Conservation (phyloP, 768 basidiomycete genomes). For the Boletus edulis region DNA sequence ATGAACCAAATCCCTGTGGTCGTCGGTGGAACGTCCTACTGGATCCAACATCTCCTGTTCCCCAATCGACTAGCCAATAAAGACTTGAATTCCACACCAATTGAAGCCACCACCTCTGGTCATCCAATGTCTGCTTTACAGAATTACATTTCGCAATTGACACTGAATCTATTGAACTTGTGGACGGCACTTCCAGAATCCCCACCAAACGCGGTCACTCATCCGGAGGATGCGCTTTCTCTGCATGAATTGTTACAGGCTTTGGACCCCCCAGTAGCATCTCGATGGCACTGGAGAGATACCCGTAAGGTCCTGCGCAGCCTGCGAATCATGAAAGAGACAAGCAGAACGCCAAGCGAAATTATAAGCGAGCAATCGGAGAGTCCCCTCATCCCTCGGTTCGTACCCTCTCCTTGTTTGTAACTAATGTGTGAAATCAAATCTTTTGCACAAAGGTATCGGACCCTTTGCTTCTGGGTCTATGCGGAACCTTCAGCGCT, state of each 20-base stretch:
- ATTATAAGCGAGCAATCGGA: slow-evolving; percentile 63
- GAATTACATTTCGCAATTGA: slow-evolving; percentile 43
- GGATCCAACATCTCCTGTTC: slow-evolving; percentile 95
- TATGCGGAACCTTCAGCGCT: slow-evolving; percentile 68
- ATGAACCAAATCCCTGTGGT: slow-evolving; percentile 75
- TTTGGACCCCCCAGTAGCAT: slow-evolving; percentile 72
- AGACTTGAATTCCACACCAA: slow-evolving; percentile 11
- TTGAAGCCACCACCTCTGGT: neutral
- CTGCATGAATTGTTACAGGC: slow-evolving; percentile 62
- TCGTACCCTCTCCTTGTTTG: neutral
- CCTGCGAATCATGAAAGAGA: slow-evolving; percentile 73
- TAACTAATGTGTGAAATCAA: neutral
- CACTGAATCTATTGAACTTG: slow-evolving; percentile 45
- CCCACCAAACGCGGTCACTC: slow-evolving; percentile 52
- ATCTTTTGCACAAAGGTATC: slow-evolving; percentile 53
- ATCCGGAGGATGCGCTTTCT: slow-evolving; percentile 57
- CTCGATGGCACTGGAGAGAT: slow-evolving; percentile 95
- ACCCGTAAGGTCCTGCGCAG: slow-evolving; percentile 85
- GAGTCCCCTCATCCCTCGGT: slow-evolving; percentile 51
- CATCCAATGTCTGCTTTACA: slow-evolving; percentile 36
- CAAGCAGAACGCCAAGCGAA: slow-evolving; percentile 62
- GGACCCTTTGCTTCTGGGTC: slow-evolving; percentile 88
- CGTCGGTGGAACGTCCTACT: slow-evolving; percentile 96
- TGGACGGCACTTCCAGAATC: slow-evolving; percentile 58
- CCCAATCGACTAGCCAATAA: slow-evolving; percentile 60